A percentile compares a stretch with the other conserved stretches of the same genome.
These are phyloP conservation scores for Entomortierella chlamydospora DNA, from an alignment of 192 early-diverging fungal genomes.

Conservation along the genomic window DNA sequence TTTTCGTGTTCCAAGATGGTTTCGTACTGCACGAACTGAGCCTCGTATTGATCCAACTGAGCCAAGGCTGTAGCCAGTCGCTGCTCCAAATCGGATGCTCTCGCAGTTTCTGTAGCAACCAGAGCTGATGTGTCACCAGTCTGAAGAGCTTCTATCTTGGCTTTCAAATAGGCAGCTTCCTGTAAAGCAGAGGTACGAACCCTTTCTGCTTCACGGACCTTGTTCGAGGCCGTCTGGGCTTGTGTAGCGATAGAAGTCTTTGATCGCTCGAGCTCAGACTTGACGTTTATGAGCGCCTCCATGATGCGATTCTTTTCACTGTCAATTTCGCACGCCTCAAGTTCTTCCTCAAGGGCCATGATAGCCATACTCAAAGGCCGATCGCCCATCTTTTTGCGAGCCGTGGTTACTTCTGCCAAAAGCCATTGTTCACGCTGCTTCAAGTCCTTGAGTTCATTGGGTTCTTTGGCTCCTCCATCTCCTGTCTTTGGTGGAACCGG, in stretches of 20 bases:
- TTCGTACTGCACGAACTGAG: conserved; percentile 57
- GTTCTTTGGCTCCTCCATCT: neutral
- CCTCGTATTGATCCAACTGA: conserved; percentile 53
- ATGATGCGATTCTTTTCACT: conserved; percentile 63
- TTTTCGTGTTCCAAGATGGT: conserved; percentile 60
- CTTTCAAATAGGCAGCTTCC: conserved; percentile 66
- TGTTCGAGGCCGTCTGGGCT: conserved; percentile 59
- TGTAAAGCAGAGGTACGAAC: conserved; percentile 63
- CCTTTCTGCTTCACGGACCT: conserved; percentile 60
- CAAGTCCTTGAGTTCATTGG: conserved; percentile 26
- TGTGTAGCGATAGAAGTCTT: conserved; percentile 60
- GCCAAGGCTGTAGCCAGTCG: conserved; percentile 51
- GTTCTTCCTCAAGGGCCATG: conserved; percentile 29
- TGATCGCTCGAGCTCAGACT: conserved; percentile 60
- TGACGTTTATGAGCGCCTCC: conserved; percentile 60
- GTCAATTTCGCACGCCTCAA: conserved; percentile 53
- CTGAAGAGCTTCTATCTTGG: conserved; percentile 61
- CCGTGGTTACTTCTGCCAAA: conserved; percentile 35
- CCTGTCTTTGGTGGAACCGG: neutral
- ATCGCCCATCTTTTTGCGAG: conserved; percentile 43
- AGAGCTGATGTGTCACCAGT: conserved; percentile 47
- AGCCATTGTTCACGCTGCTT: conserved; percentile 51
- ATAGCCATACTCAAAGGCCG: conserved; percentile 39
- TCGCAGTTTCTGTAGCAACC: conserved; percentile 53
- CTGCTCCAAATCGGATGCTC: conserved; percentile 58